phyloP scores from a whole-genome alignment of 305 asterid genomes.

The Solanum hybrid region DNA sequence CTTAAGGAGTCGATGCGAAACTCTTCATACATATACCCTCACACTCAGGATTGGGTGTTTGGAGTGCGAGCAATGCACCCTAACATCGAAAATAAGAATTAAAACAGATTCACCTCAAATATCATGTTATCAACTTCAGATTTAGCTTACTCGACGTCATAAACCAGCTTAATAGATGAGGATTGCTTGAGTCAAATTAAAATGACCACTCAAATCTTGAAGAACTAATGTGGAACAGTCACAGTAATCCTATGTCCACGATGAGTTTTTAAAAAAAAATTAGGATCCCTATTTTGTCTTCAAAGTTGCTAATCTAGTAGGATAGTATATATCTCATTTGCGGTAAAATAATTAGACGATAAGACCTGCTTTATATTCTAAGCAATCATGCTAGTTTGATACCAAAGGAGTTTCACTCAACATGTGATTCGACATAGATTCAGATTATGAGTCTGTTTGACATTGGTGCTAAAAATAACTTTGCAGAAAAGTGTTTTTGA shows the following conservation, averaged over 20 bases:
- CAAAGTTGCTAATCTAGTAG: not conserved
- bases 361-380: not conserved
- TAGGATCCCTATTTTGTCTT: not conserved
- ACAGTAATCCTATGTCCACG: not conserved
- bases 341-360: not conserved
- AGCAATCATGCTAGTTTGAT: not conserved
- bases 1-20: not conserved
- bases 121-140: not conserved
- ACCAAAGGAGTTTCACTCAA: not conserved
- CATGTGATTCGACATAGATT: not conserved
- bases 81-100: too few species aligned
- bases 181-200: not conserved
- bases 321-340: too few species aligned
- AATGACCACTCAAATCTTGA: not conserved
- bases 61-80: not conserved
- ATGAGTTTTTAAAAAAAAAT: too few species aligned
- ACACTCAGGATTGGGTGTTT: not conserved
- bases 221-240: not conserved
- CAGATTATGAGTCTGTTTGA: not conserved
- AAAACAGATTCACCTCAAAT: too few species aligned
- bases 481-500: too few species aligned
- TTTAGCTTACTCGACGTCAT: not conserved
- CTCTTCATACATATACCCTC: not conserved
- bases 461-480: not conserved
- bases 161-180: not conserved